Evolutionary conservation across 2,329 filamentous ascomycete genomes (phyloP), one percentile per base, ranked within the genome.

Genomic region (Cladosporium sp.): DNA sequence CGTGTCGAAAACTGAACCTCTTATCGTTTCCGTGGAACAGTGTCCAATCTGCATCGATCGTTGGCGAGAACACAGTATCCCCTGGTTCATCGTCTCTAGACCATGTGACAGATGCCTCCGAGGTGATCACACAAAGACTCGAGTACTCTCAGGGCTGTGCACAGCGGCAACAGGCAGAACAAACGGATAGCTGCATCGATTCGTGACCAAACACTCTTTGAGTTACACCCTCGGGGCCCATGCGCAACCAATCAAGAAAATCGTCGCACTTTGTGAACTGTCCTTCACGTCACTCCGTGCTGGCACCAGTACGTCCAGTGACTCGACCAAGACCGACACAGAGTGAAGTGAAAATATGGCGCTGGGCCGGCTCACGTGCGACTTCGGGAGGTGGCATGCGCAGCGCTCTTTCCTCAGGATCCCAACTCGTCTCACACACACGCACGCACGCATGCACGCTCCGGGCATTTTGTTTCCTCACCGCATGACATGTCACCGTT

Each of bases 391-490:
- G 33, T 13, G 9, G 16, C 4, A 13, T 18, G 36, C 45, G 36
- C 29, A 33, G 32, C 45, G 45, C 36, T 22, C 45, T 35, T 48
- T 30, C 45, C 36, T 12, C 16, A 22, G 27, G 22, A 16, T 33
- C 33, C n/a, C 45, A 48, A 32, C 38, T 38, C 35, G 16, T 16
- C 20, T 40, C 13, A 11, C 38, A 12, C 25, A 4, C 33, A 5
- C 12, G n/a, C n/a, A 8, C 30, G 30, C 30, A 12, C n/a, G 30
- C 12, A 1, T 12, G 5, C 30, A 32, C 30, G 30, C 30, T 12
- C n/a, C n/a, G 2, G 32, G 43, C 35, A 15, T 20, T 47, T 20
- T 12, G 19, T 29, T 25, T 3, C 33, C 16, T 13, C 7, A 9
- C 18, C 12, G 9, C 13, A 38, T n/a, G 7, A 35, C 4, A 30